These are phyloP conservation scores for Beauveria caledonica DNA, from an alignment of 2,329 filamentous ascomycete genomes.

Conservation along the genomic window DNA sequence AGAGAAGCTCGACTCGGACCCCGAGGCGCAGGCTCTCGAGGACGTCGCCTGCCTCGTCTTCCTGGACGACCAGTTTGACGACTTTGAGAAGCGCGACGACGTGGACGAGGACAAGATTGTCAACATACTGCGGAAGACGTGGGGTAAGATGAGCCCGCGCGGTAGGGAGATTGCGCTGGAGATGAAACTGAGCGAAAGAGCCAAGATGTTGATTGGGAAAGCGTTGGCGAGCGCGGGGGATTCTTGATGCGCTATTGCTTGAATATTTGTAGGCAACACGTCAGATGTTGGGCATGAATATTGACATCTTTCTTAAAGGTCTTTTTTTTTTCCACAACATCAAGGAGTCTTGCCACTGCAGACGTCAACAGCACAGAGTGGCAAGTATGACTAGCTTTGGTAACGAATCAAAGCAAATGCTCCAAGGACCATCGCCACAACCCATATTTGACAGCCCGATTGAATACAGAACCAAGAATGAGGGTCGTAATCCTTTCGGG, in stretches of 20 bases:
- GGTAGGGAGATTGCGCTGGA: slow-evolving; percentile 57
- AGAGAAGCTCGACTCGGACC: slow-evolving; percentile 54
- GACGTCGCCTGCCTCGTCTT: slow-evolving; percentile 85
- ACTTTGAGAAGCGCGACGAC: slow-evolving; percentile 59
- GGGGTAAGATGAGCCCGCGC: slow-evolving; percentile 62
- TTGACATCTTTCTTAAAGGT: too few species aligned
- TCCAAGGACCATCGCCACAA: too few species aligned
- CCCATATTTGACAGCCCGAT: too few species aligned
- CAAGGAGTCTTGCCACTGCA: too few species aligned
- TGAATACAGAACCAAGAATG: too few species aligned
- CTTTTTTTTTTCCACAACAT: too few species aligned
- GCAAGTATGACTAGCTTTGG: too few species aligned
- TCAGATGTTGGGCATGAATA: background rate
- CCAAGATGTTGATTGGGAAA: slow-evolving; percentile 52
- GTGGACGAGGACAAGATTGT: slow-evolving; percentile 71
- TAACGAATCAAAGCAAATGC: too few species aligned
- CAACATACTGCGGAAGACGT: slow-evolving; percentile 62
- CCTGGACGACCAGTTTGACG: slow-evolving; percentile 77
- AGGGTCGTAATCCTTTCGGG: too few species aligned
- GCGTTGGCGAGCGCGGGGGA: slow-evolving; percentile 37
- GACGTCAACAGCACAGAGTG: too few species aligned
- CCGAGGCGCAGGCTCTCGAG: slow-evolving; percentile 67
- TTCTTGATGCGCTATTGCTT: background rate
- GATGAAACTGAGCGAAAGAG: slow-evolving; percentile 57
- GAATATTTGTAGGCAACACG: background rate